Conservation (phyloP, 345 rosid species). For the Syzygium aqueum region DNA sequence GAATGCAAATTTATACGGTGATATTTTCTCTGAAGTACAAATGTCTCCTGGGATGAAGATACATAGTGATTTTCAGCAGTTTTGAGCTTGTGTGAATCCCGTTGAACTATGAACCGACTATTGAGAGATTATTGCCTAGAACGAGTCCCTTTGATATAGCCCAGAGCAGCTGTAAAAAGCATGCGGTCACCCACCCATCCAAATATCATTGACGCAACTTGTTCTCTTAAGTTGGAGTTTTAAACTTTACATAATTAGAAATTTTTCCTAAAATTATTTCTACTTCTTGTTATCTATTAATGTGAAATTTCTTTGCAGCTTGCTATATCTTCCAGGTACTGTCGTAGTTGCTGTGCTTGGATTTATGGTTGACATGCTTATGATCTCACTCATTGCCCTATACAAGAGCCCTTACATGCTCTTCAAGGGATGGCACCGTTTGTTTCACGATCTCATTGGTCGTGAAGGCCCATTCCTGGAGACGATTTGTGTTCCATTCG, state of each 20-base stretch:
- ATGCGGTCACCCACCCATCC: background rate
- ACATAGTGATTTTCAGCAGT: background rate
- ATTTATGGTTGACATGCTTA: constrained; percentile 46
- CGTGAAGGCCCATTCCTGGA: constrained; percentile 99
- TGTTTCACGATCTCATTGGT: constrained; percentile 84
- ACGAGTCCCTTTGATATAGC: background rate
- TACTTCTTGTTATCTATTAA: background rate
- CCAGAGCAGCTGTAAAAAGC: background rate
- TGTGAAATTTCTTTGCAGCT: constrained; percentile 28
- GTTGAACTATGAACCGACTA: background rate
- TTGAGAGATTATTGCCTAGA: background rate
- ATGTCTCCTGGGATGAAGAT: background rate
- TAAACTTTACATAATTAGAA: background rate
- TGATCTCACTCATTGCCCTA: constrained; percentile 65
- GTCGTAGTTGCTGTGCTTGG: constrained; percentile 53
- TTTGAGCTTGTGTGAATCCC: background rate
- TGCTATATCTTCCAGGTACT: constrained; percentile 64
- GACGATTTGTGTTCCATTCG: constrained; percentile 95
- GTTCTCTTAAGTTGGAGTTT: background rate
- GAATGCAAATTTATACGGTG: background rate
- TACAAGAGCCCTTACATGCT: constrained; percentile 90
- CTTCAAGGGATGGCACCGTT: constrained; percentile 89
- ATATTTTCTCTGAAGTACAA: background rate
- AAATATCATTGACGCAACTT: background rate
- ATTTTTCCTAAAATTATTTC: background rate